A percentile compares a stretch with the other conserved stretches of the same genome.
Conservation (phyloP, 177 flowering plant genomes). For the Telopea speciosissima region DNA sequence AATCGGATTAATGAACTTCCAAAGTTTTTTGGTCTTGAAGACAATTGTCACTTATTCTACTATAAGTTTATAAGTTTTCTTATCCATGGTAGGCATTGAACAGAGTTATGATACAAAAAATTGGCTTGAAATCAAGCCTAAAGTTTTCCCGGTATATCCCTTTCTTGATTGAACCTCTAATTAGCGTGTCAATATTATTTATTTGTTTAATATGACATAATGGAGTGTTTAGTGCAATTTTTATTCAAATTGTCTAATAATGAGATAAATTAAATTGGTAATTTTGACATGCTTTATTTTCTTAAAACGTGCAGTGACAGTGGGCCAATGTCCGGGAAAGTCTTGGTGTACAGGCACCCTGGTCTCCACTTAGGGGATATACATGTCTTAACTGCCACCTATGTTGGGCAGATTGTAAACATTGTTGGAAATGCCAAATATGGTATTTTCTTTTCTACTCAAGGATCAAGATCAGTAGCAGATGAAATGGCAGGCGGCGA, state of each 20-base stretch:
- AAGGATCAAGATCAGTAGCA: slow-evolving; percentile 67
- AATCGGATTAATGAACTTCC: no score
- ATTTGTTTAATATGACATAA: neutral
- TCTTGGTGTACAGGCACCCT: slow-evolving; percentile 73
- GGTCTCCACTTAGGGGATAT: slow-evolving; percentile 88
- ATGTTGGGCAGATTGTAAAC: slow-evolving; percentile 36
- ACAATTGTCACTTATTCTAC: no score
- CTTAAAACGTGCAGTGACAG: slow-evolving; percentile 38
- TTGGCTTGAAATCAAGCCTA: neutral
- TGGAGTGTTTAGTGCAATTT: neutral
- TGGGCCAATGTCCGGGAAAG: slow-evolving; percentile 73
- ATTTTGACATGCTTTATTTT: neutral
- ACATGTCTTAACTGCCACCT: slow-evolving; percentile 56
- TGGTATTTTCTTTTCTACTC: slow-evolving; percentile 70
- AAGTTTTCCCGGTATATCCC: neutral
- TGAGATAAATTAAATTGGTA: neutral
- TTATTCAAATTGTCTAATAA: neutral
- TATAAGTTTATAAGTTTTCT: no score
- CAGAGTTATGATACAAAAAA: no score
- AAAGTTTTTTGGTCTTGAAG: no score
- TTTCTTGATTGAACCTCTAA: neutral
- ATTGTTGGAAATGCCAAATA: slow-evolving; percentile 69
- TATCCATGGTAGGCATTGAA: no score
- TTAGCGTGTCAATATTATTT: neutral
- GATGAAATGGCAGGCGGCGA: slow-evolving; percentile 90